Conservation (phyloP, 306 rosid genomes). For the Vigna nakashimae region DNA sequence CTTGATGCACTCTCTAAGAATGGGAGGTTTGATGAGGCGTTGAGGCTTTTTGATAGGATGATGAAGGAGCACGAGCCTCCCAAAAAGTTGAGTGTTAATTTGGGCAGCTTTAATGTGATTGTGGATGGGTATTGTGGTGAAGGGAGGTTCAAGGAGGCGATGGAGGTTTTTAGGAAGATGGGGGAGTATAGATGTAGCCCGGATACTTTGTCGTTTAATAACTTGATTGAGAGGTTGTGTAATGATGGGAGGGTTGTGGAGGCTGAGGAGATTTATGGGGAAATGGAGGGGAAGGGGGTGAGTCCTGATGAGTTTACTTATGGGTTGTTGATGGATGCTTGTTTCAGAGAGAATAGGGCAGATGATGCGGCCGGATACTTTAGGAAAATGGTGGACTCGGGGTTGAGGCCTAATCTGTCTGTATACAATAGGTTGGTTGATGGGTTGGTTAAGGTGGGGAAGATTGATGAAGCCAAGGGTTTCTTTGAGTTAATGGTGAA, state of each 20-base stretch:
- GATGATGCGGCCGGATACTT: slow-evolving; percentile 91
- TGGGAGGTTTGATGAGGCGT: slow-evolving; percentile 76
- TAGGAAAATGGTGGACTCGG: slow-evolving; percentile 78
- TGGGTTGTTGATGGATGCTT: slow-evolving; percentile 86
- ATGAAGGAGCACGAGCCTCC: slow-evolving; percentile 72
- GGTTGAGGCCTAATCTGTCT: slow-evolving; percentile 85
- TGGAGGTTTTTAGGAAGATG: slow-evolving; percentile 81
- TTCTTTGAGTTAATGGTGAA: slow-evolving; percentile 89
- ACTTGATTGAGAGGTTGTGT: slow-evolving; percentile 89
- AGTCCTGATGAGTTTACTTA: slow-evolving; percentile 87
- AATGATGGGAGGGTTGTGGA: slow-evolving; percentile 66
- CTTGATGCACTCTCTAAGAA: slow-evolving; percentile 85
- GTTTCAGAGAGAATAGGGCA: slow-evolving; percentile 77
- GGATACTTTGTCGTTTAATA: slow-evolving; percentile 79
- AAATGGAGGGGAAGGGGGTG: slow-evolving; percentile 80
- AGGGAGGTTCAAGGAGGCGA: slow-evolving; percentile 76
- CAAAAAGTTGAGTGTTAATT: slow-evolving; percentile 60
- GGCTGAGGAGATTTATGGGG: slow-evolving; percentile 83
- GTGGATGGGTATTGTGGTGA: slow-evolving; percentile 76
- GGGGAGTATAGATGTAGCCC: slow-evolving; percentile 83
- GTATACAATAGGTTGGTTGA: slow-evolving; percentile 84
- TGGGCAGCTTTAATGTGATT: slow-evolving; percentile 96
- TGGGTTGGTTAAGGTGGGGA: slow-evolving; percentile 80
- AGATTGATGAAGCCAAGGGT: slow-evolving; percentile 75
- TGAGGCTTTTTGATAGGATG: slow-evolving; percentile 80